Evolutionary conservation across 495 filamentous ascomycete genomes (phyloP), one percentile per base, ranked within the genome.

Genomic region (Stereocaulon alpinum): DNA sequence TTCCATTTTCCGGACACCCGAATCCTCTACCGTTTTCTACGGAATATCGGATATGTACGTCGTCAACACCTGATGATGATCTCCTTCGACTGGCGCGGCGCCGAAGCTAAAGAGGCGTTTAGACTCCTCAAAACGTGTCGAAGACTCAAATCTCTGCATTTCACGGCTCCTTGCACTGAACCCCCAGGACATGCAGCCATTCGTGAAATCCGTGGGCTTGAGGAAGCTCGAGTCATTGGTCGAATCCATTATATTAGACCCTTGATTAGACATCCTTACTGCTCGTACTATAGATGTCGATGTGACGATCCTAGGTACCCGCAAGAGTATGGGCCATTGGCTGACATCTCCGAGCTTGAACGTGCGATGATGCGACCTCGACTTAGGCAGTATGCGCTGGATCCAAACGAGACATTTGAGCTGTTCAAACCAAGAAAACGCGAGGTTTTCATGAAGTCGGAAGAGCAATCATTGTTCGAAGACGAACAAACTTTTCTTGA

Each of bases 1-100:
- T 70, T 73, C 44, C 62, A 64, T 11, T 72, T 73, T 51, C 65
- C 66, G 17, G 56, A 59, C 18, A 61, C 63, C 0, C 12, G 42
- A 17, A 14, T 62, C 0, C 60, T 71, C 4, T 47, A 30, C 4
- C 61, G 63, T 2, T 70, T 71, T 48, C 24, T 69, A 12, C 22
- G 40, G 22, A 58, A 44, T 40, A 51, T 68, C 11, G 41, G 63
- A 15, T 55, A 60, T 2, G 51, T 62, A n/a, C 57, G 59, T 11
- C 50, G 68, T 7, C 55, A 56, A 22, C 55, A 61, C 55, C 27
- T 70, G 41, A 56, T 42, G 4, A 63, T 40, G 55, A 52, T 68
- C 22, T 44, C 50, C 34, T 47, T 68, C 27, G 37, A 55, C 11
- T 61, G 58, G 58, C 17, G 34, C 12, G 58, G 52, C 14, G 37